Base-by-base conservation (phyloP, 306 rosid species). In the Rosa multiflora region DNA sequence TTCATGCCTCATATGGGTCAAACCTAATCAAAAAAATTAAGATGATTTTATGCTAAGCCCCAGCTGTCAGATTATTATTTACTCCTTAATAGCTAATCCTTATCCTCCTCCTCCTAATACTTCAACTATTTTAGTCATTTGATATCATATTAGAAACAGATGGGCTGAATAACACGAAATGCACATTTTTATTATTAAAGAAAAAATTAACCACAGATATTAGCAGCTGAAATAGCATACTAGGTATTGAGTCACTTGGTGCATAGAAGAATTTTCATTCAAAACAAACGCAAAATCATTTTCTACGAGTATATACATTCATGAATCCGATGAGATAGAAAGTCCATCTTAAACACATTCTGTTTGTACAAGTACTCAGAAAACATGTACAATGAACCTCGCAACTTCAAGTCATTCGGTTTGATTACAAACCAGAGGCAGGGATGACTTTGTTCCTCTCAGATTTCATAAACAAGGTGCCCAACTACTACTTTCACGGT, bases 321-420 rank as follows among this genome's bases (percentile, higher is more conserved):
- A 39, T 8, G 21, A 73, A 55, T 37, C 35, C 48, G 20, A 10
- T 53, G n/a, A 73, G 32, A 5, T 23, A 20, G 20, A 18, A 53
- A 52, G 63, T 70, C 37, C 4, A 49, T 2, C 35, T 29, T 47
- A 26, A 52, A 26, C 58, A 42, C 10, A 40, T 77, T n/a, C 3
- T 0, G 61, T 70, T n/a, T 43, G 43, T 20, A 14, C 11, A 40
- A 18, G 17, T 10, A 44, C 29, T 55, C 13, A 4, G 3, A n/a
- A 56, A 53, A 44, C 75, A 74, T 32, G 35, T 74, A 66, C 59
- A 73, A 59, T 59, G 43, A 46, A 53, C n/a, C 55, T 12, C 43
- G 5, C n/a, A 32, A 5, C 48, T 35, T 66, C 14, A 5, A 66
- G 68, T 29, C 68, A 26, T 62, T 29, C 15, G 8, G 37, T 13